Evolutionary conservation across 768 basidiomycete genomes (phyloP), one percentile per base, ranked within the genome.

Genomic region (Lentinula sp.): DNA sequence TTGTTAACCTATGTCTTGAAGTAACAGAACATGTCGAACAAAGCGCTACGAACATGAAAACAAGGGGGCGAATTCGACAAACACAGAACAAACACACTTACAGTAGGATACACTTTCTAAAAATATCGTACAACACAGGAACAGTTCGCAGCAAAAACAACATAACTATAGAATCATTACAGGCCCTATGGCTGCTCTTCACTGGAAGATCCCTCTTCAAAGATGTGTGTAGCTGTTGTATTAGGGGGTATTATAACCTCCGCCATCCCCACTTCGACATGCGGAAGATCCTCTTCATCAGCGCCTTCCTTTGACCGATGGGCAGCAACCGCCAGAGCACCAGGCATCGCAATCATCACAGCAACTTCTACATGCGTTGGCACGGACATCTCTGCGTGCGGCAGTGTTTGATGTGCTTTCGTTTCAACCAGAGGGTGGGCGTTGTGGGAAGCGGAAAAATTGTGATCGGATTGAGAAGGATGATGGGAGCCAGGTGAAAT

Each of bases 261-360:
- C 4, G 65, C 65, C 4, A 74, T 28, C 3, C 75, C 75, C 9
- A 76, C 63, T 64, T 76, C 75, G 4, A 76, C 51, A 36, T 70
- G 65, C 4, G 76, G 76, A 12, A 69, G 67, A n/a, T 65, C 66
- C 10, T 42, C 63, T 35, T 67, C 70, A 36, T 71, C 72, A 13
- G 48, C 57, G 48, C 55, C 62, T 45, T 43, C 45, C 59, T 54
- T 62, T 18, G 60, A 48, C 18, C 60, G 39, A 60, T 39, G 16
- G 4, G 53, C 57, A 20, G 32, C 41, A 51, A 58, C 57, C 36
- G n/a, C 33, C 42, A 60, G 41, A 50, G 59, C 18, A 61, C 61
- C 59, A 18, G 79, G 79, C 80, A 81, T 79, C 4, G 80, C 78
- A 43, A 81, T 76, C 36, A 81, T 68, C 16, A 81, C 77, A 0